These are phyloP conservation scores for Spathaspora passalidarum DNA, from an alignment of 805 yeast genomes.

Conservation along the genomic window DNA sequence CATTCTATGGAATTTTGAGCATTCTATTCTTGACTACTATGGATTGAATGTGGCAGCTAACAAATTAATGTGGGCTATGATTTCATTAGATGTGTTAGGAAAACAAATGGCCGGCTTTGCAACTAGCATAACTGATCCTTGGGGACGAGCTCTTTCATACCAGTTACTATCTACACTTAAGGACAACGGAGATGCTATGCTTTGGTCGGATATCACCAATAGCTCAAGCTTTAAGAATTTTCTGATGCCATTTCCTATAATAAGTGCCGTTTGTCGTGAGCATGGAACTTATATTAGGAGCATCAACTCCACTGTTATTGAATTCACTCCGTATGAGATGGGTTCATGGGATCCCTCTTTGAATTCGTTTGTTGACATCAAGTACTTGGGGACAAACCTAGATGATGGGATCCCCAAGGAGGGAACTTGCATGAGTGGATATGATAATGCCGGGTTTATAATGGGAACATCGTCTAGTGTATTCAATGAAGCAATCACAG, in stretches of 20 bases:
- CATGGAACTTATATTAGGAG: slow-evolving; percentile 28
- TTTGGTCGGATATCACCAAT: slow-evolving; percentile 31
- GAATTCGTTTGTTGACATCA: slow-evolving; percentile 59
- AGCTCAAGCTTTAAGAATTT: slow-evolving; percentile 22
- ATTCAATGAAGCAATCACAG: slow-evolving; percentile 65
- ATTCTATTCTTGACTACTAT: slow-evolving; percentile 75
- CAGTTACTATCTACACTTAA: slow-evolving; percentile 32
- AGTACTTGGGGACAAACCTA: slow-evolving; percentile 68
- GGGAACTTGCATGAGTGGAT: slow-evolving; percentile 58
- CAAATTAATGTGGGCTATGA: slow-evolving; percentile 35
- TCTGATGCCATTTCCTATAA: slow-evolving; percentile 40
- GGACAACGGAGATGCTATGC: slow-evolving; percentile 24
- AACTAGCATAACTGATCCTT: slow-evolving; percentile 37
- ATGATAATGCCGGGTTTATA: slow-evolving; percentile 78
- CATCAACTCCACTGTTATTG: slow-evolving; percentile 38
- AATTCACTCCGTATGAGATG: slow-evolving; percentile 42
- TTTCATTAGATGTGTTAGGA: slow-evolving; percentile 44
- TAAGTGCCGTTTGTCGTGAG: slow-evolving; percentile 37
- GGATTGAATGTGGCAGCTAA: slow-evolving; percentile 43
- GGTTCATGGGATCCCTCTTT: slow-evolving; percentile 88
- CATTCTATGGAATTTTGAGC: slow-evolving; percentile 34
- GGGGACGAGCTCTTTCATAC: slow-evolving; percentile 42
- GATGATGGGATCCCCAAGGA: slow-evolving; percentile 53
- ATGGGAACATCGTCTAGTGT: slow-evolving; percentile 82
- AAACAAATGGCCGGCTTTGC: slow-evolving; percentile 38